Evolutionary conservation across 2,329 filamentous ascomycete genomes (phyloP).

Genomic region (Coleophoma cylindrospora): DNA sequence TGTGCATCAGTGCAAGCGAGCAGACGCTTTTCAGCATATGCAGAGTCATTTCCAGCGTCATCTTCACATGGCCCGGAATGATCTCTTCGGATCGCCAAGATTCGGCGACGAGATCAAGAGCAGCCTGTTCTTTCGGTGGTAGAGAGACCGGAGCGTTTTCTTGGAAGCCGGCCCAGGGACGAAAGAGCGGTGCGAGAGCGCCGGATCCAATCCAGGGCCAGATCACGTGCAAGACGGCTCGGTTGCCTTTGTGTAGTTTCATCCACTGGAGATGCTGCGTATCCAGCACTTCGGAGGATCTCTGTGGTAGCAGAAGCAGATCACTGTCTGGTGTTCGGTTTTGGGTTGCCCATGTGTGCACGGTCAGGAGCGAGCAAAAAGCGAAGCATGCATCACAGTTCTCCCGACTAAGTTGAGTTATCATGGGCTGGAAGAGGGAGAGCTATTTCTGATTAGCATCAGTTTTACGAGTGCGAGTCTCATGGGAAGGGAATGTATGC

Average conservation of each 20-base stretch:
- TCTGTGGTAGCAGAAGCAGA: slow-evolving; percentile 14
- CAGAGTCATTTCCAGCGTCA: slow-evolving; percentile 9
- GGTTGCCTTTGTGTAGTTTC: slow-evolving; percentile 25
- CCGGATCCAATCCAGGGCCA: slow-evolving; percentile 17
- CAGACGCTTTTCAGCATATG: slow-evolving; percentile 11
- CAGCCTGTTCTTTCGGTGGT: slow-evolving; percentile 8
- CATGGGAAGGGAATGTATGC: background rate
- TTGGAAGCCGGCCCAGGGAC: slow-evolving; percentile 13
- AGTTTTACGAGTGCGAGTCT: background rate
- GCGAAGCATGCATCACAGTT: slow-evolving; percentile 26
- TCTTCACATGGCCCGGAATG: slow-evolving; percentile 4
- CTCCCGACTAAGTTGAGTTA: slow-evolving; percentile 39
- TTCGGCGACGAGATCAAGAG: slow-evolving; percentile 10
- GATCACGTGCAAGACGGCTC: slow-evolving; percentile 13
- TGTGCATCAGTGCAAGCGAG: slow-evolving; percentile 17
- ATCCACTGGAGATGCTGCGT: slow-evolving; percentile 23
- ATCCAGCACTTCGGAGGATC: slow-evolving; percentile 18
- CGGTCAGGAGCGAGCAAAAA: slow-evolving; percentile 26
- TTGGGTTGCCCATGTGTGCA: slow-evolving; percentile 27
- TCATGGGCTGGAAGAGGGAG: slow-evolving; percentile 24
- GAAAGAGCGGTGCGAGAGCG: slow-evolving; percentile 17
- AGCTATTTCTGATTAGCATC: slow-evolving; percentile 12
- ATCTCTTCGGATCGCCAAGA: slow-evolving; percentile 8
- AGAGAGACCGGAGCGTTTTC: slow-evolving; percentile 8
- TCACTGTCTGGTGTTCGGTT: slow-evolving; percentile 24